Conservation (phyloP, 805 yeast species). For the Saccharomycopsis babjevae region DNA sequence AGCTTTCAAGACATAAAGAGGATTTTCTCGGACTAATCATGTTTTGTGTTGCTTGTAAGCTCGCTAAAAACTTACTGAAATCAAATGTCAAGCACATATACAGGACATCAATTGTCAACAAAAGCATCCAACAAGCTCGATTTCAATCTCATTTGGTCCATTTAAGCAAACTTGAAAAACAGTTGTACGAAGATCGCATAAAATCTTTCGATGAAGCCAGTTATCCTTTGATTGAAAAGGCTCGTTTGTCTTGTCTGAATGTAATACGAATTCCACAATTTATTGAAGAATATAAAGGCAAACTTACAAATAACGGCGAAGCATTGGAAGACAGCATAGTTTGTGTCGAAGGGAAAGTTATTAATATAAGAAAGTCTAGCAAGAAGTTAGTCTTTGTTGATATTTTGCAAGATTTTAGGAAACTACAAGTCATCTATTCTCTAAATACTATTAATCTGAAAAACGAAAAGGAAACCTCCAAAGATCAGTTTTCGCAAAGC, state of each 20-base stretch:
- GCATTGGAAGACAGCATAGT: constrained; percentile 21
- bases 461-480: not conserved
- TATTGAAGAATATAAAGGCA: constrained; percentile 23
- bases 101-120: not conserved
- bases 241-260: not conserved
- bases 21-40: no score
- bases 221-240: constrained; percentile 8
- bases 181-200: not conserved
- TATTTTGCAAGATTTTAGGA: constrained; percentile 45
- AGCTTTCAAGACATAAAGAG: no score
- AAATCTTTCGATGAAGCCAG: not conserved
- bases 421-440: constrained; percentile 47
- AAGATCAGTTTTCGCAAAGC: constrained; percentile 4
- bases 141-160: not conserved
- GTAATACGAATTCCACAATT: constrained; percentile 33
- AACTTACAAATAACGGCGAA: constrained; percentile 16
- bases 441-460: constrained; percentile 11
- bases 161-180: constrained; percentile 3
- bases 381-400: constrained; percentile 64
- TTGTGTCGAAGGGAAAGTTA: constrained; percentile 44
- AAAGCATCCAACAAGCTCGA: not conserved
- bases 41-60: no score
- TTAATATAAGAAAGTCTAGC: constrained; percentile 52
- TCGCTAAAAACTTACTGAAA: not conserved
- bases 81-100: not conserved